These are phyloP conservation scores for Lasiosphaeria hispida DNA, from an alignment of 495 filamentous ascomycete genomes.

Conservation along the genomic window DNA sequence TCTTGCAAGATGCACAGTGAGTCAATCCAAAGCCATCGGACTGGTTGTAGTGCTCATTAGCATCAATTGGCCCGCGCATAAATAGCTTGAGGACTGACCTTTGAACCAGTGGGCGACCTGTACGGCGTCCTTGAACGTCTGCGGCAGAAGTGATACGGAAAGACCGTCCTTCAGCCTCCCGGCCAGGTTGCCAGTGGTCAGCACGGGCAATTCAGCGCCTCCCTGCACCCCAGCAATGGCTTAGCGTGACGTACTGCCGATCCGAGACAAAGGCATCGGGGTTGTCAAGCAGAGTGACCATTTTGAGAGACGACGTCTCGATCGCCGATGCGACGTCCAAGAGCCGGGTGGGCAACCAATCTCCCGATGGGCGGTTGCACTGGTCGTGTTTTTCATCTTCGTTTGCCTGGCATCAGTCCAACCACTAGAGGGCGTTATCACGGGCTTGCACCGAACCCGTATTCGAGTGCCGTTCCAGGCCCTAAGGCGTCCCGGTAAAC, in stretches of 20 bases:
- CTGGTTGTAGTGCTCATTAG: background rate
- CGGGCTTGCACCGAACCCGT: background rate
- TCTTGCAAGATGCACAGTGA: conserved; percentile 10
- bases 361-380: background rate
- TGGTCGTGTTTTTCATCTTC: conserved; percentile 5
- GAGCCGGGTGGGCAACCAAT: background rate
- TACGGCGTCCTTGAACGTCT: conserved; percentile 5
- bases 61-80: background rate
- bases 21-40: conserved; percentile 13
- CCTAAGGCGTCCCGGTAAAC: background rate
- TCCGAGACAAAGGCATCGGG: background rate
- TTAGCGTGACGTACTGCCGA: conserved; percentile 4
- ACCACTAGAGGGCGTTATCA: background rate
- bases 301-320: background rate
- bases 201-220: background rate
- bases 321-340: background rate
- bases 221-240: conserved; percentile 12
- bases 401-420: conserved; percentile 3
- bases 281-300: background rate
- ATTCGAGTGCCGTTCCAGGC: conserved; percentile 4
- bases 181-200: background rate
- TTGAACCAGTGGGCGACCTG: conserved; percentile 4
- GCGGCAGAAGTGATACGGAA: background rate
- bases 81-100: background rate
- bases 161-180: background rate